Evolutionary conservation across 2,329 filamentous ascomycete species (phyloP).

Genomic region (Penicillium sp.): DNA sequence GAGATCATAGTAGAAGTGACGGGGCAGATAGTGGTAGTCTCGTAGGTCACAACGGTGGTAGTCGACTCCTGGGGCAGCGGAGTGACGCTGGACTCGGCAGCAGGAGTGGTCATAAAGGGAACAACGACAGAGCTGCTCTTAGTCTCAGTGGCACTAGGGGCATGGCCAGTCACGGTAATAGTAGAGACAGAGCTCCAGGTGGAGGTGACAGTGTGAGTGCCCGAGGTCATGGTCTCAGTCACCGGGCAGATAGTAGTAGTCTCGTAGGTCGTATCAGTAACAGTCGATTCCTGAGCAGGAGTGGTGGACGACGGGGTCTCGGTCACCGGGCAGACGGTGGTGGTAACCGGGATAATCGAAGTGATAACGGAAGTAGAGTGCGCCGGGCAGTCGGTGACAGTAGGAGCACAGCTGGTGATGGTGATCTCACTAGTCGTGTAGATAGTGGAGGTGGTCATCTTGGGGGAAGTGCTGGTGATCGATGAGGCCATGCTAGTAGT

Average conservation of each 20-base stretch:
- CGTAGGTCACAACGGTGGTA: too few relatives aligned
- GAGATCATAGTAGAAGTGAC: too few relatives aligned
- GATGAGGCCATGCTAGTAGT: slow-evolving; percentile 8
- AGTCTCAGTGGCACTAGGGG: slow-evolving; percentile 36
- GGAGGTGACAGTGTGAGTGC: neutral
- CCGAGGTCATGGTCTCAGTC: neutral
- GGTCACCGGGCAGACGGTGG: slow-evolving; percentile 52
- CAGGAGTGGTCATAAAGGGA: neutral
- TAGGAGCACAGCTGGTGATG: slow-evolving; percentile 40
- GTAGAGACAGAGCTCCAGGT: neutral
- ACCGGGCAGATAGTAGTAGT: slow-evolving; percentile 31
- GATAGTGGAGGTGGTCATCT: slow-evolving; percentile 36
- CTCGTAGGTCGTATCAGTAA: slow-evolving; percentile 35
- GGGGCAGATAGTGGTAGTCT: too few relatives aligned
- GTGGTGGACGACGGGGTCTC: slow-evolving; percentile 14
- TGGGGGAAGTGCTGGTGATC: slow-evolving; percentile 16
- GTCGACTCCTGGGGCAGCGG: too few relatives aligned
- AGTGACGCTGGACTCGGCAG: neutral
- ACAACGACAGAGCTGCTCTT: slow-evolving; percentile 38
- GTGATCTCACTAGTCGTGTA: slow-evolving; percentile 37
- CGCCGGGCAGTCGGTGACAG: slow-evolving; percentile 50
- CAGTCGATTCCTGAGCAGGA: slow-evolving; percentile 14
- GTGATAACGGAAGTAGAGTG: slow-evolving; percentile 49
- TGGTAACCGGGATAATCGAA: slow-evolving; percentile 44
- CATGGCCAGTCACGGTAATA: neutral